Evolutionary conservation across 345 rosid species (phyloP), one percentile per base, ranked within the genome.

Genomic region (Citrus unshiu): DNA sequence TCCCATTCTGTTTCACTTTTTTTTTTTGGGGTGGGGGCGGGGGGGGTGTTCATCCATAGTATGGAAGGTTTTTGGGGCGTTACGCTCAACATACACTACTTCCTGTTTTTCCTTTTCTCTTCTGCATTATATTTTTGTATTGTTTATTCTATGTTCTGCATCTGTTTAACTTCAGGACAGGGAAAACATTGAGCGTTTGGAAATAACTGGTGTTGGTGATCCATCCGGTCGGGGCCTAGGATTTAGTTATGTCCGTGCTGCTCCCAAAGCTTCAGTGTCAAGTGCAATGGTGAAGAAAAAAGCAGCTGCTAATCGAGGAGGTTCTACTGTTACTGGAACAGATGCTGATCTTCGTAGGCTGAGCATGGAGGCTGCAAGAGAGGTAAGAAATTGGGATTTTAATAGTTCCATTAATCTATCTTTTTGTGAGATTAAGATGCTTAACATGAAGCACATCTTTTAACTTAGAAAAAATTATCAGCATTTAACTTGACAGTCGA

Each of bases 341-440:
- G 99, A 96, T 93, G 98, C 99, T 79, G 99, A 96, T 84, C 92
- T 96, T 74, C 99, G 98, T 67, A 90, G 99, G 85, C 83, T 96
- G 85, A 96, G 98, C 86, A 94, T 96, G 99, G 99, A 96, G 85
- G 99, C 98, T 81, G 99, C 98, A 80, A 88, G 99, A 72, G 99
- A 94, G 95, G 98, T 96, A 75, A 68, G 83, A 54, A 43, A 62
- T 18, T 40, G 10, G 4, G 6, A 72, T 27, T 35, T 9, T 40
- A 35, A 14, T 22, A 73, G 35, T 32, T 72, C 49, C 29, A 14
- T 70, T 68, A 7, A 21, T 72, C 40, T 37, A 22, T 54, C 22
- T 5, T 6, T 9, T 72, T 72, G n/a, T 57, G 32, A 21, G 76
- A 3, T 72, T 25, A 13, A 34, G 65, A 58, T 29, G 51, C 7